Evolutionary conservation across 495 filamentous ascomycete species (phyloP), one percentile per base, ranked within the genome.

Genomic region (Bryoglossum gracile): DNA sequence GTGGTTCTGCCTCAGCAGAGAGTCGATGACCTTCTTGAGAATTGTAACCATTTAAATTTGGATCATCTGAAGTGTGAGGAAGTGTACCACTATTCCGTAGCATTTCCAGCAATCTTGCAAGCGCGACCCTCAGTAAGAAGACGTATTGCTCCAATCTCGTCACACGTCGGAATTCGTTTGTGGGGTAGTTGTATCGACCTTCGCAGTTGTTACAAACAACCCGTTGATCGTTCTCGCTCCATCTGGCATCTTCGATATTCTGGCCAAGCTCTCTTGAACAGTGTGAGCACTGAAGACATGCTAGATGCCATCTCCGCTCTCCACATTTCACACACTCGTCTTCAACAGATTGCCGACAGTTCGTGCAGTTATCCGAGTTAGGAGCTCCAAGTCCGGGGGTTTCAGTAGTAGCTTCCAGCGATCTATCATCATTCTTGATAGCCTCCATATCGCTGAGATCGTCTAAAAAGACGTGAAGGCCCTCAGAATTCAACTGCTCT

Each of bases 71-170:
- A 25, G 83, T 80, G 40, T 79, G 79, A 28, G 86, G 82, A 40
- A 98, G 65, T 16, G 86, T 84, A 42, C 89, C 89, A 51, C 79
- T 89, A 44, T 73, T 81, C 47, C 87, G 81, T 36, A 99, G 77
- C 16, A 90, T 94, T 14, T 89, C 82, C 30, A 99, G 73, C 26
- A 99, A 74, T 45, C 94, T 76, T 6, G 94, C 94, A 40, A 97
- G 80, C 32, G 94, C 92, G 22, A 97, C 90, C 60, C 84, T 79
- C 25, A 99, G 70, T 34, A 99, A 70, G 64, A 94, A 96, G 10
- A 97, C 81, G 58, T 94, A 99, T 65, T 97, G 92, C 62, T 88
- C 82, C 43, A 99, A 72, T 60, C 91, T 85, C 10, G 87, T 81
- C 19, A 94, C 78, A 26, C 74, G 76, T 42, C 71, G 65, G 58